Evolutionary conservation across 768 basidiomycete species (phyloP).

Genomic region (Multifurca ochricompacta): DNA sequence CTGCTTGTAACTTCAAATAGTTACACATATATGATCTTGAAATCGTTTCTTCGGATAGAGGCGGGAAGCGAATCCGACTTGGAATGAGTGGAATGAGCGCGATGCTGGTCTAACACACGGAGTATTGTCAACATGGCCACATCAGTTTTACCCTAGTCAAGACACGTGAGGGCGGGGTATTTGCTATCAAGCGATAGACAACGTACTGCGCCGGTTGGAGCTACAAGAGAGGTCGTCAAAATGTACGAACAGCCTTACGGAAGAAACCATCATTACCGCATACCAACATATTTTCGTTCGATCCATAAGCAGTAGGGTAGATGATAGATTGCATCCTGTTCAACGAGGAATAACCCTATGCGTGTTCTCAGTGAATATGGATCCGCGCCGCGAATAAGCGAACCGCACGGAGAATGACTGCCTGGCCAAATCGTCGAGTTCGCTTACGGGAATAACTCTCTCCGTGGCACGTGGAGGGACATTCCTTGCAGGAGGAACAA

Average conservation of each 20-base stretch:
- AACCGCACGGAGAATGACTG: conserved; percentile 76
- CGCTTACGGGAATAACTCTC: conserved; percentile 57
- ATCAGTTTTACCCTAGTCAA: conserved; percentile 90
- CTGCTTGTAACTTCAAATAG: conserved; percentile 20
- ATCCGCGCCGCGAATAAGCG: neutral
- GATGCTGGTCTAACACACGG: conserved; percentile 75
- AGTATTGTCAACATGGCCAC: conserved; percentile 92
- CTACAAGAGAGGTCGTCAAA: conserved; percentile 32
- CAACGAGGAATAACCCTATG: conserved; percentile 73
- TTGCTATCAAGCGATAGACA: neutral
- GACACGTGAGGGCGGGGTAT: neutral
- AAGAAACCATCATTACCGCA: conserved; percentile 48
- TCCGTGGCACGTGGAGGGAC: conserved; percentile 70
- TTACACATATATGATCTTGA: conserved; percentile 97
- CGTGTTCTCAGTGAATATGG: conserved; percentile 4
- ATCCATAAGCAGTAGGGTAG: conserved; percentile 85
- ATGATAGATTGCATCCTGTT: conserved; percentile 96
- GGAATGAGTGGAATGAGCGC: conserved; percentile 26
- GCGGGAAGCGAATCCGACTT: conserved; percentile 31
- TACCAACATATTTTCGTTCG: conserved; percentile 94
- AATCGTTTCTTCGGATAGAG: conserved; percentile 59
- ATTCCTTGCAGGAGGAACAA: conserved; percentile 74
- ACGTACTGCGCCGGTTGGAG: conserved; percentile 94
- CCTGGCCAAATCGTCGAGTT: conserved; percentile 67
- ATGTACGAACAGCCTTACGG: neutral